Evolutionary conservation across 306 rosid species (phyloP), one percentile per base, ranked within the genome.

Genomic region (Senna siamea): DNA sequence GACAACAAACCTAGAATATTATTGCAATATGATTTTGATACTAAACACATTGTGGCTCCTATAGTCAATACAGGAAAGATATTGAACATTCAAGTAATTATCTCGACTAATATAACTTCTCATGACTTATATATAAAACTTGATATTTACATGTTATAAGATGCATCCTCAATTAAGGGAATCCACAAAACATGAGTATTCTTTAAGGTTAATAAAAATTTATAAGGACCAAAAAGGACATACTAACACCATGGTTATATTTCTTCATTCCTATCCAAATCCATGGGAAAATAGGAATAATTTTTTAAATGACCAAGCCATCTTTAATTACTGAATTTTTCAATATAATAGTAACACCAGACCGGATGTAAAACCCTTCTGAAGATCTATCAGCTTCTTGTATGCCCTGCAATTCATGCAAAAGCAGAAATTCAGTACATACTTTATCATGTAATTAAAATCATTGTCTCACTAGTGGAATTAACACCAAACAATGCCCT

Each of bases 301-400:
- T 65, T 15, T 54, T 40, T 80, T 70, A 91, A 80, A 93, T 87
- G 78, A 81, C 81, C 0, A 75, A 19, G 72, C 96, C 97, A 62
- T 91, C 96, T 74, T 68, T 22, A 70, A 91, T 86, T 13, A 81
- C 82, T 56, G 94, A 82, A 79, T 89, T 91, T 87, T 91, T 93
- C 81, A 76, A 53, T 80, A 87, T 80, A 70, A 93, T 6, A 34
- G 93, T 85, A 77, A 90, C 66, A 15, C 93, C 98, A 0, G 98
- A 90, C 46, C 98, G 92, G 84, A 91, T 90, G 84, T 93, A 89
- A 79, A 93, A 89, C 77, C 96, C 96, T 80, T 93, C 94, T 26
- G 86, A 82, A 73, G 96, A 80, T 89, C 94, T 89, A 76, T 93
- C 96, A 28, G 90, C 94, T 83, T 93, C 98, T 85, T 89, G 90